Evolutionary conservation across 2,329 filamentous ascomycete genomes (phyloP), one percentile per base, ranked within the genome.

Genomic region (Ceratocystis smalleyi): DNA sequence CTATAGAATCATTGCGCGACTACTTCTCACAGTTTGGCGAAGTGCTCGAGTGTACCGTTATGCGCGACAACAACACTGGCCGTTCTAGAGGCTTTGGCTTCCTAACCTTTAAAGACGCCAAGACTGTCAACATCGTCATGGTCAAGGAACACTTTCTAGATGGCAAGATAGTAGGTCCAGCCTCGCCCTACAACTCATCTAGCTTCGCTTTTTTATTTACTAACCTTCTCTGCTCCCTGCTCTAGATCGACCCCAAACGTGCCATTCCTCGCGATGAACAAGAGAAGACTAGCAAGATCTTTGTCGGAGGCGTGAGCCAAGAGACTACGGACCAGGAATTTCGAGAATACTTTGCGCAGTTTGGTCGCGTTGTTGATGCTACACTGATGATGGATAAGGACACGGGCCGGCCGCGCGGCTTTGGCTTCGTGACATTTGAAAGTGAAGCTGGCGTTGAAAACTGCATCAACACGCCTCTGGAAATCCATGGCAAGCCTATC

Each of bases 331-430:
- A 99, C 71, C 86, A 91, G 67, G 91, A 97, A 73, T 99, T 99
- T 74, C 91, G 90, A 72, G 87, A 94, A 67, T 99, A 96, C 76
- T 99, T 99, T 77, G 90, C 88, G 71, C 89, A 96, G 71, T 99
- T 97, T 71, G 94, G 94, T 32, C 86, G 92, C 67, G 94, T 99
- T 22, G 87, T 99, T 47, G 94, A 99, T 75, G 94, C 94, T 1
- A 99, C 94, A 0, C 83, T 99, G 1, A 99, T 99, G 94, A 99
- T 99, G 85, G 94, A 99, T 74, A 99, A 99, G 76, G 94, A 99
- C 74, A 99, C 94, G 0, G 94, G 94, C n/a, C 84, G 94, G 49
- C 94, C 94, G 2, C 83, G 94, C 72, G 94, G 94, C 1, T 99
- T 99, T 71, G 94, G 94, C 15, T 99, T 99, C 74, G 94, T 99